Conservation (phyloP, 352 stramenopile species). For the Pythium rishiriense region DNA sequence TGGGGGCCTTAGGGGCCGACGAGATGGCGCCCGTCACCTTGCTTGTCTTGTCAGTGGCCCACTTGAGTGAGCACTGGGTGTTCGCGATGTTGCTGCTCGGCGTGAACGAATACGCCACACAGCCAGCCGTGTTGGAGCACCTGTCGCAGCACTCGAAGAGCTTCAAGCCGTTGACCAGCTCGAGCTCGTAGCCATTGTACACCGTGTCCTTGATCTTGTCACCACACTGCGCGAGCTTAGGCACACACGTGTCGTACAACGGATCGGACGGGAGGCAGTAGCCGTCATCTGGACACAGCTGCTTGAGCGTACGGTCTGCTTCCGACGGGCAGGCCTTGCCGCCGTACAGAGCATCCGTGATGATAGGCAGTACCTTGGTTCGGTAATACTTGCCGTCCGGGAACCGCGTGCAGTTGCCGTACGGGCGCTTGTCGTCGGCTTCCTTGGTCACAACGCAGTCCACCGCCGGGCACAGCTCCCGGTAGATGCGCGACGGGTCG, state of each 20-base stretch:
- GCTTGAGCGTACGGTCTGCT: background rate
- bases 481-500: background rate
- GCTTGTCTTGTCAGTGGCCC: background rate
- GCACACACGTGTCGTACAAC: background rate
- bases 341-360: background rate
- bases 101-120: constrained; percentile 5
- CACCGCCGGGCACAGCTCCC: background rate
- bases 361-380: background rate
- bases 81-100: background rate
- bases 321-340: background rate
- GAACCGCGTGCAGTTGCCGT: background rate
- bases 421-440: background rate
- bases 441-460: constrained; percentile 4
- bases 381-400: background rate
- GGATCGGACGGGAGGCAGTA: background rate
- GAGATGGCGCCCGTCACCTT: background rate
- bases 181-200: background rate
- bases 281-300: background rate
- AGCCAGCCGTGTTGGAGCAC: background rate
- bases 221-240: background rate
- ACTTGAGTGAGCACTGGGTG: background rate
- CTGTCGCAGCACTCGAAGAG: background rate
- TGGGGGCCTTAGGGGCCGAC: background rate
- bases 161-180: background rate
- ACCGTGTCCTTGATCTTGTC: background rate